Evolutionary conservation across 768 basidiomycete genomes (phyloP), one percentile per base, ranked within the genome.

Genomic region (Sporobolomyces pararoseus): DNA sequence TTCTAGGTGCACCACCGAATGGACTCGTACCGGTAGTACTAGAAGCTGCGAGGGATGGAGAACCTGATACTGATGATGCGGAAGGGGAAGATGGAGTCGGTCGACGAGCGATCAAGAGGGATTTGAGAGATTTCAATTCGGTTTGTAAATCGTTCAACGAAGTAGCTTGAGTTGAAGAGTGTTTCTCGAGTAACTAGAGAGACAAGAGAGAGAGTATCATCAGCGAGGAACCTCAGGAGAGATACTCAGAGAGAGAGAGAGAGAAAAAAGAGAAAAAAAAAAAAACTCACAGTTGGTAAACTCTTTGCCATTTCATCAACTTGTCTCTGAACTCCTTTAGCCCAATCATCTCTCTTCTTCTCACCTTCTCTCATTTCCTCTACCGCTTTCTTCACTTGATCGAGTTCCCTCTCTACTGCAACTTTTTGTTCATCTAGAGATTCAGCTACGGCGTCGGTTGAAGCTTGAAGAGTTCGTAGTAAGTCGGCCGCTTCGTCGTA

Each of bases 151-250:
- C 95, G 62, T 84, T 81, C 19, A 97, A 83, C 2, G 91, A 90
- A 68, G 88, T 86, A 27, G 86, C 84, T 79, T 96, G 92, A 19
- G 85, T 84, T 63, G 91, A 88, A 78, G 91, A 90, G 78, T 88
- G 90, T 81, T 90, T 93, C 65, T 96, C 91, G 62, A 96, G 88
- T 89, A 97, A 90, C 94, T 98, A n/a, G n/a, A n/a, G n/a, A n/a
- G n/a, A n/a, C n/a, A n/a, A n/a, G n/a, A n/a, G n/a, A n/a, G n/a
- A n/a, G n/a, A n/a, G n/a, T n/a, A n/a, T n/a, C n/a, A n/a, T n/a
- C n/a, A n/a, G n/a, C n/a, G n/a, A n/a, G n/a, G n/a, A n/a, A n/a
- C n/a, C n/a, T n/a, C n/a, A n/a, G n/a, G n/a, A n/a, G n/a, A n/a
- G n/a, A 62, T 46, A 39, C 68, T 35, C 39, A 68, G 34, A 21